Base-by-base conservation (phyloP, 768 basidiomycete species). In the Trametes cubensis region DNA sequence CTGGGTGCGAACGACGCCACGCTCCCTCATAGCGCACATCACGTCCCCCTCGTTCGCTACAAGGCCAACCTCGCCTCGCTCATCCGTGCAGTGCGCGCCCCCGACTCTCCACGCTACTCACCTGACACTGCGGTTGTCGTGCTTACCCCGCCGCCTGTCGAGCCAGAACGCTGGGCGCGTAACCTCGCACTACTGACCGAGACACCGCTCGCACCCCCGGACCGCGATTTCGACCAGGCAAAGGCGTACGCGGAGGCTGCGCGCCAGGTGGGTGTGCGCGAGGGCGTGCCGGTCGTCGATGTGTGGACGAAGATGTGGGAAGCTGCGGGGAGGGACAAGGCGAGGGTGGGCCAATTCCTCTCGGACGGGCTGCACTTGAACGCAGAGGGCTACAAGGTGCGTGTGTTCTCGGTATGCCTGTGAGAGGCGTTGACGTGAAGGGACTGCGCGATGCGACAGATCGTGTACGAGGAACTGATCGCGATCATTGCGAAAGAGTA, bases 1-100 rank as follows among this genome's bases (percentile, higher is more conserved):
- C 90, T 92, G 62, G 94, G 94, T 49, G 87, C 88, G 14, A 98
- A 98, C 75, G 95, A 98, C 72, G 85, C 95, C 7, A 84, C 83
- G 65, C 78, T 90, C 55, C 72, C 76, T 21, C 83, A 82, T 0
- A 85, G 82, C n/a, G 74, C 78, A 15, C 95, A 96, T 69, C 89
- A 94, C 70, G 89, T 95, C 46, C 88, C 93, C 3, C 75, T 91
- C 23, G 73, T 77, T n/a, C 77, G 78, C 47, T 96, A 85, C 79
- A 80, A 76, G 38, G 71, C 75, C 52, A 95, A 95, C 70, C 76
- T 96, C 48, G 72, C 73, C 49, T 72, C 78, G 30, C 83, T 95
- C 69, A 77, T 95, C 61, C 69, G 79, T 30, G 78, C 87, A 69
- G 78, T 94, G 47, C 83, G 78, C 52, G 83, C 83, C 3, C 82